Evolutionary conservation across 1,284 basidiomycete species (phyloP).

Genomic region (Ceratobasidium sp.): DNA sequence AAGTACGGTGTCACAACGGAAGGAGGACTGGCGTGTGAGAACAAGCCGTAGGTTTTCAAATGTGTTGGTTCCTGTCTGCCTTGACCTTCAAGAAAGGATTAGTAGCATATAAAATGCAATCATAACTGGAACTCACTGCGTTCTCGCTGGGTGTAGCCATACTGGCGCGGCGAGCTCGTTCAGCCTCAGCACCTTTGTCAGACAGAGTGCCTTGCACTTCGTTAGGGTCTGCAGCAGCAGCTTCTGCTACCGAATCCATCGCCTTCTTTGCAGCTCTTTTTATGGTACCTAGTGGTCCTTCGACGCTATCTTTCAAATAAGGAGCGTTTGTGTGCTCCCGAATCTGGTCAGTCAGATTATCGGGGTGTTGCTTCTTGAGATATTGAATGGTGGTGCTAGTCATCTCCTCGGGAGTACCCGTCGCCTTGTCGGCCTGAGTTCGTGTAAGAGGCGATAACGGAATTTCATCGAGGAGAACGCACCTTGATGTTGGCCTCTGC

Average conservation of each 20-base stretch:
- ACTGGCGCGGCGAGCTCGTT: conserved; percentile 21
- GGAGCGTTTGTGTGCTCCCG: conserved; percentile 35
- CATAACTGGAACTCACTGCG: not conserved
- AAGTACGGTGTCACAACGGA: conserved; percentile 16
- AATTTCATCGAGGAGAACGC: conserved; percentile 25
- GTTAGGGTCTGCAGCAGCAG: conserved; percentile 7
- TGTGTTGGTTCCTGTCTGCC: conserved; percentile 18
- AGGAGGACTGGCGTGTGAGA: not conserved
- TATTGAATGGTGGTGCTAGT: conserved; percentile 55
- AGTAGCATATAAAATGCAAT: not conserved
- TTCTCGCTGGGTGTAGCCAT: not conserved
- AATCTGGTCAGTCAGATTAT: conserved; percentile 31
- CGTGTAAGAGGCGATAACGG: conserved; percentile 14
- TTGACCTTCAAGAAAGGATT: conserved; percentile 13
- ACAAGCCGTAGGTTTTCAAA: not conserved
- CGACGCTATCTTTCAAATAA: conserved; percentile 24
- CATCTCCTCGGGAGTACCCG: conserved; percentile 51
- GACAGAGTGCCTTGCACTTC: conserved; percentile 29
- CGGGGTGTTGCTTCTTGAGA: conserved; percentile 53
- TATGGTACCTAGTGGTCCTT: conserved; percentile 28
- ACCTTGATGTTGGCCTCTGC: conserved; percentile 78
- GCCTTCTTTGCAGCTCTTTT: conserved; percentile 13
- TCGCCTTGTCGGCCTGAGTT: conserved; percentile 53
- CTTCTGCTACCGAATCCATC: conserved; percentile 4
- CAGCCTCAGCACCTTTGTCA: conserved; percentile 33